Percentiles rank a stretch among this genome's conserved stretches.
phyloP scores from a whole-genome alignment of 1,284 basidiomycete genomes.

The Ustilago loliicola region DNA sequence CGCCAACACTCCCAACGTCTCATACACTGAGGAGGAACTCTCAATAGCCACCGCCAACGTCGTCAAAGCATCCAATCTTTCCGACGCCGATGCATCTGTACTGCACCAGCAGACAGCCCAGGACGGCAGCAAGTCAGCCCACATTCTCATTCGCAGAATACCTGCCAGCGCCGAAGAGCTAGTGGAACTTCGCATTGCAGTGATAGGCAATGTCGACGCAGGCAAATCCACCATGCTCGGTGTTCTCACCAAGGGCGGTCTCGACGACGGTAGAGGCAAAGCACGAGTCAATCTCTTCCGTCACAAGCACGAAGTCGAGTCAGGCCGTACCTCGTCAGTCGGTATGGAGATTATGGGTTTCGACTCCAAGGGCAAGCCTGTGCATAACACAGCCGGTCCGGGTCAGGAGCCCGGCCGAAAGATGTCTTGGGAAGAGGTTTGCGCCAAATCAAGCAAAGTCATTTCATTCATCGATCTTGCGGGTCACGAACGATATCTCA shows the following conservation, averaged over 20 bases:
- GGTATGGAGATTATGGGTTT: slow-evolving; percentile 85
- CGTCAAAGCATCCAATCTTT: slow-evolving; percentile 40
- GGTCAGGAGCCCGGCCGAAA: slow-evolving; percentile 53
- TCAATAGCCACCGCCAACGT: slow-evolving; percentile 48
- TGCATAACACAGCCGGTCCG: slow-evolving; percentile 47
- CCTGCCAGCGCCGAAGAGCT: slow-evolving; percentile 69
- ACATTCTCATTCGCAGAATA: slow-evolving; percentile 55
- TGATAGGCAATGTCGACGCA: slow-evolving; percentile 87
- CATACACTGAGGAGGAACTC: slow-evolving; percentile 49
- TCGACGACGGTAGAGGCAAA: slow-evolving; percentile 94
- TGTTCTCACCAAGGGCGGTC: slow-evolving; percentile 79
- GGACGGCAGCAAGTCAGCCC: slow-evolving; percentile 36
- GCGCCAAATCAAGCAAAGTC: slow-evolving; percentile 88
- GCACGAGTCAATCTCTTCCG: slow-evolving; percentile 93
- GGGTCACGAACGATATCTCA: slow-evolving; percentile 72
- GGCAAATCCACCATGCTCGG: slow-evolving; percentile 95
- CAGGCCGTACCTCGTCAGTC: slow-evolving; percentile 91
- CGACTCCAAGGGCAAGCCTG: slow-evolving; percentile 56
- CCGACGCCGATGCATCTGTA: slow-evolving; percentile 48
- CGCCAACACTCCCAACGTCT: slow-evolving; percentile 1
- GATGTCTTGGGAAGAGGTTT: slow-evolving; percentile 90
- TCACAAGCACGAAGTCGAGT: slow-evolving; percentile 98
- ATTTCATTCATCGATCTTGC: slow-evolving; percentile 82
- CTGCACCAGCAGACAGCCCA: slow-evolving; percentile 40
- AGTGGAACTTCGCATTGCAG: slow-evolving; percentile 88